Percentiles rank a stretch among this genome's conserved stretches.
Conservation (phyloP, 495 filamentous ascomycete species). For the Penicillium argentinense region DNA sequence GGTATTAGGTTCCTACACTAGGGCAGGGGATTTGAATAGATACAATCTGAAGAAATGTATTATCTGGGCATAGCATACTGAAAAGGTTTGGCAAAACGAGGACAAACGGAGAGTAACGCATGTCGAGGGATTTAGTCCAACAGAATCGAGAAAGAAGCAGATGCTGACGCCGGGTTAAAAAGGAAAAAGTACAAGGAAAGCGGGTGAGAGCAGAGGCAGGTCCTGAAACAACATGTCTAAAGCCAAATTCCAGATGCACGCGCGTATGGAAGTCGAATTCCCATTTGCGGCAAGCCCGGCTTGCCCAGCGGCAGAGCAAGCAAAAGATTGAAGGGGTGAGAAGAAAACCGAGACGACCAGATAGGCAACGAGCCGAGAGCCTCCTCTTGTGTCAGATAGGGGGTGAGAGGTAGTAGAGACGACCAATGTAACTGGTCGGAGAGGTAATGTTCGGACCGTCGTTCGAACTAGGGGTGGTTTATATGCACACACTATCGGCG, state of each 20-base stretch:
- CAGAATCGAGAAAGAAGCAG: slow-evolving; percentile 20
- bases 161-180: slow-evolving; percentile 42
- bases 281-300: slow-evolving; percentile 11
- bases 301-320: slow-evolving; percentile 8
- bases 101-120: slow-evolving; percentile 21
- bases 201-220: slow-evolving; percentile 23
- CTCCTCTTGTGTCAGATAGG: slow-evolving; percentile 8
- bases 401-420: slow-evolving; percentile 5
- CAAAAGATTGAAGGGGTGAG: slow-evolving; percentile 21
- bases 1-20: not conserved
- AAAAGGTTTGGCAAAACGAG: slow-evolving; percentile 16
- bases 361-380: slow-evolving; percentile 14
- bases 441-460: slow-evolving; percentile 5
- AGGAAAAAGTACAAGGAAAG: slow-evolving; percentile 27
- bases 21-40: slow-evolving; percentile 1
- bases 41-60: slow-evolving; percentile 34
- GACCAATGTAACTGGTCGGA: not conserved
- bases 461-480: not conserved
- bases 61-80: slow-evolving; percentile 46
- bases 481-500: not conserved
- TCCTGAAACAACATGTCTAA: slow-evolving; percentile 37
- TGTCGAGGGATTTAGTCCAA: slow-evolving; percentile 34
- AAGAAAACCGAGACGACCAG: slow-evolving; percentile 21
- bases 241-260: slow-evolving; percentile 34
- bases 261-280: slow-evolving; percentile 16